Percentiles rank a stretch among this genome's conserved stretches.
Evolutionary conservation across 2,329 filamentous ascomycete genomes (phyloP).

Genomic region (Aaosphaeria pasadenensis): DNA sequence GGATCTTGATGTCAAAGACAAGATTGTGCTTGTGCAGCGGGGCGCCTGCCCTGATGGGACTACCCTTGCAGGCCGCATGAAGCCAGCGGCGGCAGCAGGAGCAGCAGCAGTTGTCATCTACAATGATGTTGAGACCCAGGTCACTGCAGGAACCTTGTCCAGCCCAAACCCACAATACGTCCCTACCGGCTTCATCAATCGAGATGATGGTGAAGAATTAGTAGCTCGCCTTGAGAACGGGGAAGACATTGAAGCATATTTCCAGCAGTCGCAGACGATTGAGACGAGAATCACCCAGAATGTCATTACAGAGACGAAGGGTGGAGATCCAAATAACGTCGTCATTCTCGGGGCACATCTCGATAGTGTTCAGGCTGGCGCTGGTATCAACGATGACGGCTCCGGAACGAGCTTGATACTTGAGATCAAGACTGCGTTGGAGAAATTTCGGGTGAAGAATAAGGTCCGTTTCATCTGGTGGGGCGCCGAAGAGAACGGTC

Average conservation of each 20-base stretch:
- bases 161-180: constrained; percentile 37
- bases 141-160: constrained; percentile 41
- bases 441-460: constrained; percentile 38
- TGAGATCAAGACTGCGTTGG: constrained; percentile 35
- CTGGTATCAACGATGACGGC: constrained; percentile 43
- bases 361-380: constrained; percentile 36
- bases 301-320: constrained; percentile 39
- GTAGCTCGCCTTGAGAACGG: constrained; percentile 40
- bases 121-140: constrained; percentile 34
- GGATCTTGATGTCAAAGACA: constrained; percentile 37
- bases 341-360: constrained; percentile 39
- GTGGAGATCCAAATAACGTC: constrained; percentile 35
- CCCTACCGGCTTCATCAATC: constrained; percentile 42
- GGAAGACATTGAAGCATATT: constrained; percentile 39
- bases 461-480: constrained; percentile 42
- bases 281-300: constrained; percentile 51
- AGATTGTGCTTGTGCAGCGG: constrained; percentile 43
- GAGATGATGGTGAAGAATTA: constrained; percentile 42
- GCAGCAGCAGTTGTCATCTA: constrained; percentile 44
- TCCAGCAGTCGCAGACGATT: constrained; percentile 45
- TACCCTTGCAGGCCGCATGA: constrained; percentile 39
- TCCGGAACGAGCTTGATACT: constrained; percentile 37
- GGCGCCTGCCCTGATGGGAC: constrained; percentile 42
- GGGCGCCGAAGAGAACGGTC: constrained; percentile 40
- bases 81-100: constrained; percentile 40